Conservation (phyloP, 2,329 filamentous ascomycete species). For the Neofusicoccum parvum region DNA sequence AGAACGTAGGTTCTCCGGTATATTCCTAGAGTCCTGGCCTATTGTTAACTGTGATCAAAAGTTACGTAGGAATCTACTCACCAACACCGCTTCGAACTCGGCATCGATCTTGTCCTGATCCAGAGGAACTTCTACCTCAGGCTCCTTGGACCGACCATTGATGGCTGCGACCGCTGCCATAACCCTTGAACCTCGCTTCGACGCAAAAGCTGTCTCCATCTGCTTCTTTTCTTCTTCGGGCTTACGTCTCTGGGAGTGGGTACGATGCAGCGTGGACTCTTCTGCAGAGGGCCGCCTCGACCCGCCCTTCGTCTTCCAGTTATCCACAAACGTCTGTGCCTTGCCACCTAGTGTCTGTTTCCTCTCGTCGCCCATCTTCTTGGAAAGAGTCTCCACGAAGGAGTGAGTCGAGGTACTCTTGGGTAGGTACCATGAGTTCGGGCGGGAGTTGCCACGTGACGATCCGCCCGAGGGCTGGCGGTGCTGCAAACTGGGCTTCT, state of each 20-base stretch:
- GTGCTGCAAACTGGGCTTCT: slow-evolving; percentile 46
- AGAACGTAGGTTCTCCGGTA: slow-evolving; percentile 88
- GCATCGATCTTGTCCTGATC: slow-evolving; percentile 60
- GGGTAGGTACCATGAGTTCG: slow-evolving; percentile 54
- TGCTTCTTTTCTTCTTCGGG: slow-evolving; percentile 15
- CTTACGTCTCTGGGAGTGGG: slow-evolving; percentile 12
- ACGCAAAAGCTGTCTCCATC: slow-evolving; percentile 28
- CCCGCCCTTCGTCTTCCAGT: slow-evolving; percentile 12
- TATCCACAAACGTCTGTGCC: slow-evolving; percentile 20
- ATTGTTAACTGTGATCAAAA: slow-evolving; percentile 59
- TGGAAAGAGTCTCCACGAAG: slow-evolving; percentile 42
- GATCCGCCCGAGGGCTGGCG: slow-evolving; percentile 18
- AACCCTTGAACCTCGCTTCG: slow-evolving; percentile 56
- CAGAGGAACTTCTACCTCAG: slow-evolving; percentile 37
- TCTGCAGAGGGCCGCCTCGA: slow-evolving; percentile 19
- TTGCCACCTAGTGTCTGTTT: slow-evolving; percentile 24
- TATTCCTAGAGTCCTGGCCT: slow-evolving; percentile 80
- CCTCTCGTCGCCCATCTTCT: slow-evolving; percentile 39
- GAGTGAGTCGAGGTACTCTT: slow-evolving; percentile 45
- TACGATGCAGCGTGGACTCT: slow-evolving; percentile 9
- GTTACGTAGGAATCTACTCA: slow-evolving; percentile 49
- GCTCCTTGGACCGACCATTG: slow-evolving; percentile 54
- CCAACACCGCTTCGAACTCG: slow-evolving; percentile 64
- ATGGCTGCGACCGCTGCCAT: slow-evolving; percentile 67
- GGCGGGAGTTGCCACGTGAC: slow-evolving; percentile 44